These are phyloP conservation scores for Hypocrella siamensis DNA, from an alignment of 2,329 filamentous ascomycete species.

Conservation along the genomic window DNA sequence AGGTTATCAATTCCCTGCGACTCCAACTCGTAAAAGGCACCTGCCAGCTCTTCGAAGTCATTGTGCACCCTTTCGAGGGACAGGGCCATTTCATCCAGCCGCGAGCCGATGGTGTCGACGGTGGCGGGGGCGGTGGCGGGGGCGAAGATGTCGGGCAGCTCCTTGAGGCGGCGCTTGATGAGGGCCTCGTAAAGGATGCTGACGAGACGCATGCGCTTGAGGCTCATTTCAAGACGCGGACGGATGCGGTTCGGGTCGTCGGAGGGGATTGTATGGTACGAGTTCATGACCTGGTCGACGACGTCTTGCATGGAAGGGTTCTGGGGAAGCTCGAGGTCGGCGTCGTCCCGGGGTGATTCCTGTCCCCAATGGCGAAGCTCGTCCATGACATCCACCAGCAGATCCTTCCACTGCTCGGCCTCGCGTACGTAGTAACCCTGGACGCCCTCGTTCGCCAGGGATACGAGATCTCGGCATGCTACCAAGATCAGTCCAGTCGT, in stretches of 20 bases:
- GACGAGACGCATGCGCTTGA: conserved; percentile 51
- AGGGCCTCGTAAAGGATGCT: conserved; percentile 54
- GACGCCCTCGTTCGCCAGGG: conserved; percentile 50
- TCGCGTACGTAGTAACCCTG: conserved; percentile 54
- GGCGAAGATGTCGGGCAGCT: conserved; percentile 21
- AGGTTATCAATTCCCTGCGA: conserved; percentile 38
- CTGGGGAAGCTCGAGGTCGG: no score
- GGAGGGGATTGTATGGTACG: conserved; percentile 43
- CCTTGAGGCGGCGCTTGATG: conserved; percentile 52
- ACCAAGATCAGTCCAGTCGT: conserved; percentile 72
- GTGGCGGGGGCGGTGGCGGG: conserved; percentile 19
- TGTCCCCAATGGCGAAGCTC: conserved; percentile 83
- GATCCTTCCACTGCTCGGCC: conserved; percentile 57
- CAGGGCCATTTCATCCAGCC: conserved; percentile 39
- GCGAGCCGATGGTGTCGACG: conserved; percentile 17
- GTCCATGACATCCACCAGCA: conserved; percentile 66
- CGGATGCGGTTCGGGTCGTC: conserved; percentile 49
- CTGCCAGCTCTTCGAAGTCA: conserved; percentile 53
- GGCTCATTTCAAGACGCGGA: conserved; percentile 45
- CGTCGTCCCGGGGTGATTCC: no score
- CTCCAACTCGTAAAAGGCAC: conserved; percentile 56
- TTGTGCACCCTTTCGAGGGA: conserved; percentile 47
- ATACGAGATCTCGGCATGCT: conserved; percentile 57
- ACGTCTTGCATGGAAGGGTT: no score
- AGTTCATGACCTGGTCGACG: conserved; percentile 53